Base-by-base conservation (phyloP, 495 filamentous ascomycete genomes). In the Aspergillus egyptiacus region DNA sequence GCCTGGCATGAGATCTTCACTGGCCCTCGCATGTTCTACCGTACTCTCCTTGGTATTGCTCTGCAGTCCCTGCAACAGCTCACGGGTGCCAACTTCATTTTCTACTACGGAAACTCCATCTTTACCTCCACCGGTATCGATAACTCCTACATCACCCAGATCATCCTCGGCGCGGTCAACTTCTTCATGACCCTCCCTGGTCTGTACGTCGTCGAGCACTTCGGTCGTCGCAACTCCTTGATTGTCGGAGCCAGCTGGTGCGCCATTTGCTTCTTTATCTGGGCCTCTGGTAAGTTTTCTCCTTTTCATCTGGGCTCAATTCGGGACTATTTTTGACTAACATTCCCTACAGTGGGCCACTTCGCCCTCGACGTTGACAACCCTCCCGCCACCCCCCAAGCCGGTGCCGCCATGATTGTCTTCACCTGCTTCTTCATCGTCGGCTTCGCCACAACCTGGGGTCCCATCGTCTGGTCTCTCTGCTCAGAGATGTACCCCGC, bases 401-500 rank as follows among this genome's bases (percentile, higher is more conserved):
- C 86, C 8, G 85, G 85, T 51, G 75, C 78, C 17, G 81, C 81
- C 51, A 81, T 89, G 75, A 89, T 90, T 45, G 79, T 89, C 23
- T 84, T 86, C 59, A 82, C 86, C 6, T 84, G 82, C 58, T 77
- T 89, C 65, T 90, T 86, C 65, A 77, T 78, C 37, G 70, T 70
- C 52, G 72, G 72, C 24, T 79, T 74, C 56, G 76, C 76, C 22
- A 82, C 75, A 25, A 87, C 85, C 31, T 91, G 31, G 87, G 89
- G 87, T 40, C 89, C 89, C 9, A 83, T 91, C 22, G 77, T 91
- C 33, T 94, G 88, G 88, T 76, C 82, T 20, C 80, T 87, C 46
- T 81, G 84, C 37, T 83, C 82, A 42, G 89, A 95, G 69, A 79
- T 93, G 58, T 95, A 88, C 64, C 89, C 89, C 17, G 75, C 80